Evolutionary conservation across 805 yeast genomes (phyloP).

Genomic region (Saccharomycopsis schoenii): DNA sequence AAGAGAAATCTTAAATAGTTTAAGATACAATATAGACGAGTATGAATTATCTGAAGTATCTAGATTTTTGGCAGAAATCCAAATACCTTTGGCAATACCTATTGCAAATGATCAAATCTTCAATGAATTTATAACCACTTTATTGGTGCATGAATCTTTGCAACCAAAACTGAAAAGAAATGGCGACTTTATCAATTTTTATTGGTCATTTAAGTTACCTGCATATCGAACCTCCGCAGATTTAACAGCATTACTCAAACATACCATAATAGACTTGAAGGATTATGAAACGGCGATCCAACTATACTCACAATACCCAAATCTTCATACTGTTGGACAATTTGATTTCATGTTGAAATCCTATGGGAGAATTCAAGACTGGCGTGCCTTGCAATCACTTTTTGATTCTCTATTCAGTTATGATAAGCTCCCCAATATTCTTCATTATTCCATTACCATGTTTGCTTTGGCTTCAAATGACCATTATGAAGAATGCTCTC

Average conservation of each 20-base stretch:
- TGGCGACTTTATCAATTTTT: neutral
- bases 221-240: neutral
- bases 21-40: neutral
- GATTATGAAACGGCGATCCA: neutral
- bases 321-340: neutral
- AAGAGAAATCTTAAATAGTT: neutral
- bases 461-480: neutral
- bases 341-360: neutral
- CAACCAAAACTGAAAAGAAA: neutral
- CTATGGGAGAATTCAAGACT: neutral
- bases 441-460: neutral
- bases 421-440: neutral
- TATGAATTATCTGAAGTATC: neutral
- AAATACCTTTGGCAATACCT: neutral
- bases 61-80: neutral
- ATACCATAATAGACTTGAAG: neutral
- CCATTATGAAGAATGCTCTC: neutral
- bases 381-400: neutral
- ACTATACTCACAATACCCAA: neutral
- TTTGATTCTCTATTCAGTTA: neutral
- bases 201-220: neutral
- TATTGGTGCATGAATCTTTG: neutral
- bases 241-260: neutral
- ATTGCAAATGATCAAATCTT: neutral
- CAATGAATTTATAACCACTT: neutral